These are phyloP conservation scores for Spathaspora passalidarum DNA, from an alignment of 805 yeast species.

Conservation along the genomic window DNA sequence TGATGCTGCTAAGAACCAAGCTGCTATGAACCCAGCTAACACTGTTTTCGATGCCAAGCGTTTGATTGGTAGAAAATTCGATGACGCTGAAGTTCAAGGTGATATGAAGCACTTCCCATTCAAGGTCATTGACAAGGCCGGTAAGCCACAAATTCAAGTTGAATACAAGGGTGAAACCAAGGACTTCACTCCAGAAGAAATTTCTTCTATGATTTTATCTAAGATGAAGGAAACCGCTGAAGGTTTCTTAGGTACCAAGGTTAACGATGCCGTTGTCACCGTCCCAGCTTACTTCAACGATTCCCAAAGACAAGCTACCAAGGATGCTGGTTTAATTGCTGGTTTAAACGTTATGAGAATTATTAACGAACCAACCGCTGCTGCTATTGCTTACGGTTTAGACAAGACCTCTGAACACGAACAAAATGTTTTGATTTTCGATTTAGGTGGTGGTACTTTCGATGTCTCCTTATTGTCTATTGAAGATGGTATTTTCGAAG, in stretches of 20 bases:
- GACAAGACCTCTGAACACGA: constrained; percentile 61
- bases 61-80: constrained; percentile 86
- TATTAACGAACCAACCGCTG: constrained; percentile 90
- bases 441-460: constrained; percentile 50
- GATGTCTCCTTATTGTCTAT: constrained; percentile 46
- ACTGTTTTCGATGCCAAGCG: constrained; percentile 93
- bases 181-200: constrained; percentile 91
- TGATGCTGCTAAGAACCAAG: constrained; percentile 98
- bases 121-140: constrained; percentile 70
- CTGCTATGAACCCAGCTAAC: constrained; percentile 90
- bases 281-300: constrained; percentile 98
- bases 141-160: constrained; percentile 81
- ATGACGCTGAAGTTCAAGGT: constrained; percentile 73
- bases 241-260: constrained; percentile 58
- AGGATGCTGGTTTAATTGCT: constrained; percentile 96
- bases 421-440: constrained; percentile 53
- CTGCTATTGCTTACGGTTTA: constrained; percentile 65
- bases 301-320: constrained; percentile 97
- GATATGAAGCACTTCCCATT: constrained; percentile 72
- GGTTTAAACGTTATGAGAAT: constrained; percentile 93
- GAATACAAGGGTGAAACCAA: constrained; percentile 86
- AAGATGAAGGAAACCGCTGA: constrained; percentile 94
- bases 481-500: constrained; percentile 49
- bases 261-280: constrained; percentile 87
- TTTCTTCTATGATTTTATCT: constrained; percentile 86